Evolutionary conservation across 2,329 filamentous ascomycete genomes (phyloP).

Genomic region (Mycosphaerella sp.): DNA sequence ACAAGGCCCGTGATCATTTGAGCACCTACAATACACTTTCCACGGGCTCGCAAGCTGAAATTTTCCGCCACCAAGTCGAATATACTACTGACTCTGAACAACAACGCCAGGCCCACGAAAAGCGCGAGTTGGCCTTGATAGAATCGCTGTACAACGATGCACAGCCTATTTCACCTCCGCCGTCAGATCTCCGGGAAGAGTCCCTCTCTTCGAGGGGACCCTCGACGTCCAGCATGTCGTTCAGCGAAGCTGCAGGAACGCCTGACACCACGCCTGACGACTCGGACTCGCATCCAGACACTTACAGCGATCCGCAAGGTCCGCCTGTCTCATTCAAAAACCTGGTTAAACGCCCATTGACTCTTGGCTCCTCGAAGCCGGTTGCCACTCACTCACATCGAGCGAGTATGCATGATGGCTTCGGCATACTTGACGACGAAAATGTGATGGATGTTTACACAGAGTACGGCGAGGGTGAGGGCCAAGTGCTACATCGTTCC

Average conservation of each 20-base stretch:
- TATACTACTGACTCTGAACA: conserved; percentile 20
- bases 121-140: conserved; percentile 35
- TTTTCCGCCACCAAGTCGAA: conserved; percentile 6
- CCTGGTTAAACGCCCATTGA: conserved; percentile 36
- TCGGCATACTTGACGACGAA: conserved; percentile 21
- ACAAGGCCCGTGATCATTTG: conserved; percentile 33
- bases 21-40: conserved; percentile 13
- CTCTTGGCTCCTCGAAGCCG: conserved; percentile 39
- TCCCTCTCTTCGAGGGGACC: conserved; percentile 21
- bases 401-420: conserved; percentile 11
- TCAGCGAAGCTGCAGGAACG: background rate
- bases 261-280: background rate
- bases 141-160: conserved; percentile 32
- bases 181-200: conserved; percentile 22
- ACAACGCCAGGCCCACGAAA: conserved; percentile 28
- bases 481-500: conserved; percentile 2
- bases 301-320: conserved; percentile 26
- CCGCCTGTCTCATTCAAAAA: conserved; percentile 20
- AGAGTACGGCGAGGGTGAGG: conserved; percentile 13
- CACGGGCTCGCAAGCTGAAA: conserved; percentile 20
- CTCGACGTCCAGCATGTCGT: conserved; percentile 5
- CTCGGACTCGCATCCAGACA: conserved; percentile 16
- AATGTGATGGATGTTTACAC: background rate
- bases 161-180: conserved; percentile 32
- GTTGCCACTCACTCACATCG: conserved; percentile 2